These are phyloP conservation scores for Dioscorea cayenensis DNA, from an alignment of 116 monocot genomes.

Conservation along the genomic window DNA sequence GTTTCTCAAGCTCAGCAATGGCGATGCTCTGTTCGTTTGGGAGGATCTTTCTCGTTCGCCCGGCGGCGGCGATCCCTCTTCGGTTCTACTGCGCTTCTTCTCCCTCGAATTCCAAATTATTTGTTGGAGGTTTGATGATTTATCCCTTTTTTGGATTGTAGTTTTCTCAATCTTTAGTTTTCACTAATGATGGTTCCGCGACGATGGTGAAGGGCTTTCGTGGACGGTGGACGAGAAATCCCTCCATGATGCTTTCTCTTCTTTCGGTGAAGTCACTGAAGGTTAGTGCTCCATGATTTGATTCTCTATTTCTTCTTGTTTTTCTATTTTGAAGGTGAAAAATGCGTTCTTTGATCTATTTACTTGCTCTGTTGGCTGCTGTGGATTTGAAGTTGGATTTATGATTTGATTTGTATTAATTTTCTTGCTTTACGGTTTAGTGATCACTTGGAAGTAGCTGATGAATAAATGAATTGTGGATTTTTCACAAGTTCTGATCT, in stretches of 20 bases:
- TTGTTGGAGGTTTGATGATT: constrained; percentile 54
- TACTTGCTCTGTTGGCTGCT: no score
- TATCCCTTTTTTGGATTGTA: not conserved
- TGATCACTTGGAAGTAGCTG: no score
- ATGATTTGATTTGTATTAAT: no score
- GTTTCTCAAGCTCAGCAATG: no score
- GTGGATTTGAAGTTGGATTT: no score
- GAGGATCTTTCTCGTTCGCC: not conserved
- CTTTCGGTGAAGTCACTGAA: constrained; percentile 77
- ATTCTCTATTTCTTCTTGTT: not conserved
- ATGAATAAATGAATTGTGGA: no score
- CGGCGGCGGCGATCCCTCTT: not conserved
- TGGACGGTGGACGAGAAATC: constrained; percentile 87
- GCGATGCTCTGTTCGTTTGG: not conserved
- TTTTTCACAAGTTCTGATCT: no score
- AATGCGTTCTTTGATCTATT: no score
- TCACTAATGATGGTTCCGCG: not conserved
- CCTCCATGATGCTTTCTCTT: constrained; percentile 75
- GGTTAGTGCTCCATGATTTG: constrained; percentile 20
- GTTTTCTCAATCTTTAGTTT: not conserved
- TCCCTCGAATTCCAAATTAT: constrained; percentile 56
- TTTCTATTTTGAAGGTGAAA: no score
- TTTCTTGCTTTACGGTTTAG: no score
- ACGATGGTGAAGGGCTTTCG: constrained; percentile 44
- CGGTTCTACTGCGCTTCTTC: constrained; percentile 13